These are phyloP conservation scores for Eucalyptus sp. DNA, from an alignment of 345 rosid genomes.

Conservation along the genomic window DNA sequence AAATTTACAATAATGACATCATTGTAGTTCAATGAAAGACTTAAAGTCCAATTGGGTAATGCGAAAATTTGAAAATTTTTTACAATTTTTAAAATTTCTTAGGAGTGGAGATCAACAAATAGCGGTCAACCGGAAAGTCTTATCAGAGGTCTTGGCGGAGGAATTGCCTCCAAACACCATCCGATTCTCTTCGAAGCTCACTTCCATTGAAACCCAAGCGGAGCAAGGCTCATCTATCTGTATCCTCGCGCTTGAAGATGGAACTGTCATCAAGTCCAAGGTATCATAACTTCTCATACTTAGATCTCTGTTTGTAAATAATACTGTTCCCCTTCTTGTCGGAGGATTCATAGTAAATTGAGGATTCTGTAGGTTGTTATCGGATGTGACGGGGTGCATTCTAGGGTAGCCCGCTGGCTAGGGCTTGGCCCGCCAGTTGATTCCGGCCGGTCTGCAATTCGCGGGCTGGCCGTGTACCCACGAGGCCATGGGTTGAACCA, in stretches of 20 bases:
- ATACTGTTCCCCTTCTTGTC: neutral
- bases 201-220: slow-evolving; percentile 1
- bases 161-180: slow-evolving; percentile 16
- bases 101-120: neutral
- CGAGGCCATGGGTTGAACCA: slow-evolving; percentile 11
- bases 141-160: slow-evolving; percentile 11
- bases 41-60: neutral
- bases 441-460: slow-evolving; percentile 13
- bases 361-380: slow-evolving; percentile 4
- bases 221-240: neutral
- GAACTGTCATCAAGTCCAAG: slow-evolving; percentile 22
- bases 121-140: slow-evolving; percentile 8
- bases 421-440: slow-evolving; percentile 5
- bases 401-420: slow-evolving; percentile 16
- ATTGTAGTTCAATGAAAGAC: neutral
- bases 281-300: neutral
- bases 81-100: neutral
- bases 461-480: slow-evolving; percentile 8
- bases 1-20: neutral
- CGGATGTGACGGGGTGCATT: slow-evolving; percentile 38
- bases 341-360: neutral
- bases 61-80: neutral
- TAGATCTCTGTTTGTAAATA: neutral
- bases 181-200: slow-evolving; percentile 21
- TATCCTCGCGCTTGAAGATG: slow-evolving; percentile 14